Base-by-base conservation (phyloP, 257 asterid genomes). In the Galeopsis tetrahit region DNA sequence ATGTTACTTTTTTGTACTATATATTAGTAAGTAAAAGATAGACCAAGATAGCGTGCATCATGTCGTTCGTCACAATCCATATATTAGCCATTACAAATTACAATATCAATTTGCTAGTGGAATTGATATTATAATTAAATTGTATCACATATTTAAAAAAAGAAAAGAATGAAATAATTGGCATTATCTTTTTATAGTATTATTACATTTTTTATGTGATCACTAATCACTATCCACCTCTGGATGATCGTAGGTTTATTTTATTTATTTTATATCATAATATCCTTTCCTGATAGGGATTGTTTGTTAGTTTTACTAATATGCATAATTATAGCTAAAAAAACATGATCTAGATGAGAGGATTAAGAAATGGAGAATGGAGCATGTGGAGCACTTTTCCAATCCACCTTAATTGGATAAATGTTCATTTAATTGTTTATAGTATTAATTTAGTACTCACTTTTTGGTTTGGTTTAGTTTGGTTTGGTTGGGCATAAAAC, bases 1-100 rank as follows among this genome's bases (percentile, higher is more conserved):
- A 21, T 21, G 28, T 21, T 21, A 21, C 28, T 21, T 21, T 21
- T 21, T 21, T 21, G 28, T 21, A 39, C n/a, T 62, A 48, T 40
- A 13, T 14, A 15, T 5, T 8, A 2, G 11, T 35, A 46, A 1
- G 39, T 49, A 68, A 52, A n/a, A 33, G 49, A 62, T 62, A 73
- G 55, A 40, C 32, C 46, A 28, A 32, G 7, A 2, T 39, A 2
- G 44, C 35, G 63, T 75, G 79, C 83, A 72, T 82, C 86, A 82
- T 72, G 56, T 4, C 6, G 80, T 43, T 78, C 83, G 83, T 78
- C 85, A 82, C 74, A 71, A 15, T 61, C 83, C 85, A 82, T 49
- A 68, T 43, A 55, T 2, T 46, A 66, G 3, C 42, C 21, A 34
- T 46, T 66, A 32, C 21, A 58, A 21, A 10, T n/a, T n/a, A n/a